Evolutionary conservation across 2,329 filamentous ascomycete genomes (phyloP), one percentile per base, ranked within the genome.

Genomic region (Penicillium sclerotiorum): DNA sequence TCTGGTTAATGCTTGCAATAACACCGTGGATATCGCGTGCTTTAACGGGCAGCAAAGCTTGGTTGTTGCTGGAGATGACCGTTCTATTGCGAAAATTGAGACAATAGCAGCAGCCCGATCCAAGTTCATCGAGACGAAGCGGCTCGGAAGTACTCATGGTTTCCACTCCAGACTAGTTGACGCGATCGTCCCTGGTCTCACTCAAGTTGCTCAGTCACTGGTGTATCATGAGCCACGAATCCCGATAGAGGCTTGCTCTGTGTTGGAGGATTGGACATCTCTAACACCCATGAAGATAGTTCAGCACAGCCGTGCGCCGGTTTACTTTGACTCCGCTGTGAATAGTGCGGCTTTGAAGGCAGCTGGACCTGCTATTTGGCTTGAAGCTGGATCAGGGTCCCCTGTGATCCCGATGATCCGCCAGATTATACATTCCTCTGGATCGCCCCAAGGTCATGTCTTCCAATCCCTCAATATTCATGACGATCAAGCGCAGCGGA

Each of bases 381-480:
- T 41, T 2, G 38, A 41, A 20, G 38, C 38, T 17, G 38, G 38
- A 9, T 27, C 22, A 1, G 22, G n/a, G 6, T 27, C 22, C 4
- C 8, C 21, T n/a, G 15, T 41, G 13, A 25, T 17, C 13, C 8
- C 8, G 9, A 41, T 41, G 38, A 15, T 18, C n/a, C 21, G 38
- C 38, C 4, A 3, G 4, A n/a, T 22, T 12, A 9, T 41, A 42
- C 0, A 23, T 18, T 7, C 8, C 4, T 22, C 37, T 2, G 9
- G n/a, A 11, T 41, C 47, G 22, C 30, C 8, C 5, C n/a, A n/a
- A n/a, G n/a, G n/a, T n/a, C 30, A 33, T 11, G 7, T 7, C 17
- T 61, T 59, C 37, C 59, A 61, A 6, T 7, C 47, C 8, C 21
- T 61, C 15, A 58, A 58, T 6, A 50, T 63, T 22, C 56, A 48